phyloP scores from a whole-genome alignment of 1,139 yeast species.

The Sugiyamaella sp. region DNA sequence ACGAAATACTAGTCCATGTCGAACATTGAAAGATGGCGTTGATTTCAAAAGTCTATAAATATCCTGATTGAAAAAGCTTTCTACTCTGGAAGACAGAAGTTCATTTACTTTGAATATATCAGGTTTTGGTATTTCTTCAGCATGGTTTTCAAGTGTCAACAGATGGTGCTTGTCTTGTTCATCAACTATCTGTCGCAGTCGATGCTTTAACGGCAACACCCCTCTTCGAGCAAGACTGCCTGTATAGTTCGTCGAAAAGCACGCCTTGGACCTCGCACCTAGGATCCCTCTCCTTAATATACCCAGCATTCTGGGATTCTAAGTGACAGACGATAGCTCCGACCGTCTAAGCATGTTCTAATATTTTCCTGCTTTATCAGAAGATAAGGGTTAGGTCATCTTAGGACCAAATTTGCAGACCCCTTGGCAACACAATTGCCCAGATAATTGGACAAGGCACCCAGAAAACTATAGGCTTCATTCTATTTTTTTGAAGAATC shows the following conservation, averaged over 20 bases:
- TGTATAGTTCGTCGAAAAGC: slow-evolving; percentile 1
- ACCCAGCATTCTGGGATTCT: neutral
- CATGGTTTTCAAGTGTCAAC: slow-evolving; percentile 7
- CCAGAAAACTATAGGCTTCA: too few relatives aligned
- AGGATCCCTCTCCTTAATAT: neutral
- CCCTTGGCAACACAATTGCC: neutral
- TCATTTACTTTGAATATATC: slow-evolving; percentile 19
- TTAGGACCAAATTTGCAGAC: neutral
- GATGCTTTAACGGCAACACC: slow-evolving; percentile 3
- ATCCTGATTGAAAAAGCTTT: slow-evolving; percentile 24
- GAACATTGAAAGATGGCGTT: slow-evolving; percentile 27
- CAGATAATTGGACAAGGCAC: too few relatives aligned
- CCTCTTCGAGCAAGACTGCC: neutral
- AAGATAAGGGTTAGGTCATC: slow-evolving; percentile 13
- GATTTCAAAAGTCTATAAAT: slow-evolving; percentile 26
- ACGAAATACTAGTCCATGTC: slow-evolving; percentile 29
- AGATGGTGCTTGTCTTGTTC: slow-evolving; percentile 7
- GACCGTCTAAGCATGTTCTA: neutral
- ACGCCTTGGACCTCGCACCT: neutral
- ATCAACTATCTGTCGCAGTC: slow-evolving; percentile 12
- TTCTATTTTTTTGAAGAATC: too few relatives aligned
- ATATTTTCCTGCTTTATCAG: neutral
- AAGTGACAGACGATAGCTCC: neutral
- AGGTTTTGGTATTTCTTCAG: slow-evolving; percentile 19
- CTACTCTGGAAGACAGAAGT: slow-evolving; percentile 22